Base-by-base conservation (phyloP, 495 filamentous ascomycete species). In the Aspergillus bertholletiae region DNA sequence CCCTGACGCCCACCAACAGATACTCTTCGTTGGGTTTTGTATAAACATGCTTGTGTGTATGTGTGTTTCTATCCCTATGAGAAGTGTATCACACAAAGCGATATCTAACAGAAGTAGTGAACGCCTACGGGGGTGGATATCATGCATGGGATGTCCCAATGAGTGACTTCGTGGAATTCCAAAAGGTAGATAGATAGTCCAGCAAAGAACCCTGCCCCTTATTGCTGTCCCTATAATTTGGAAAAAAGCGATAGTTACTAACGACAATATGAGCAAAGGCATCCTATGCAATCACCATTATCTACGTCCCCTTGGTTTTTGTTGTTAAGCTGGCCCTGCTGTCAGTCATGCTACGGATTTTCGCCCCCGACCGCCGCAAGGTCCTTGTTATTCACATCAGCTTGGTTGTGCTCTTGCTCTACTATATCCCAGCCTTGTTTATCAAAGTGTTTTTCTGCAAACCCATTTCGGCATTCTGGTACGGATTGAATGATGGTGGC, bases 251-350 rank as follows among this genome's bases (percentile, higher is more conserved):
- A 13, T 12, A 8, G 13, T 2, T 8, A n/a, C 34, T 37, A 37
- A 37, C 13, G 9, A 37, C 2, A 12, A n/a, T n/a, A 37, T n/a
- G 34, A 37, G 11, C 34, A 8, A 46, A 47, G 26, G 23, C 27
- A 2, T 28, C 32, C 40, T 67, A 64, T 34, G 57, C 58, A 2
- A 52, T 53, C 28, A 66, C 64, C 3, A 49, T 73, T 12, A 35
- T 73, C 18, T 74, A 74, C 50, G 64, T 66, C 6, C 68, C 68
- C 17, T 67, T 65, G 54, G 64, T 66, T 9, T 60, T 69, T 28
- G 58, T 60, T 39, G 64, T 68, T 51, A 74, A 73, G 50, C 49
- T 67, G 27, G 57, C 68, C 32, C 60, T 74, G 9, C 63, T 74
- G 7, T 49, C 66, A 15, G 60, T 70, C 46, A 55, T 74, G 24